These are phyloP conservation scores for Diplocarpon mali DNA, from an alignment of 2,329 filamentous ascomycete species.

Conservation along the genomic window DNA sequence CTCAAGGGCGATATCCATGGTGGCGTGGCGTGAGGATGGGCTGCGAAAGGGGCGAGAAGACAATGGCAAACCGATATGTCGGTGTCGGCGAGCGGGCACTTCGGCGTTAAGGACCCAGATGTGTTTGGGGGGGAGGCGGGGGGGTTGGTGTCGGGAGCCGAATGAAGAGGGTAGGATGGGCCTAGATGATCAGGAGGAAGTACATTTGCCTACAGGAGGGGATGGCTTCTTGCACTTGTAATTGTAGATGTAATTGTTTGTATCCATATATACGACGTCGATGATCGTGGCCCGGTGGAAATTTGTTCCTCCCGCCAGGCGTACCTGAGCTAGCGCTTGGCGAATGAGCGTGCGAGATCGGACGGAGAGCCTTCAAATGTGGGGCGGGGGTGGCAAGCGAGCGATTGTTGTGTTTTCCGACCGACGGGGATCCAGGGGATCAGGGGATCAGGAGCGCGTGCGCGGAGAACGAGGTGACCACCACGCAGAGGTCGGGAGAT, in stretches of 20 bases:
- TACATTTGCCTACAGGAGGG: neutral
- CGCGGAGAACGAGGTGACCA: no score
- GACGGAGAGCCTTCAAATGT: neutral
- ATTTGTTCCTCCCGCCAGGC: neutral
- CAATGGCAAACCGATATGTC: neutral
- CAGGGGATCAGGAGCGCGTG: no score
- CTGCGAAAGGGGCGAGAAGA: neutral
- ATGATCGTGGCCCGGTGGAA: neutral
- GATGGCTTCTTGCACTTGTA: no score
- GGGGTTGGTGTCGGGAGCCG: no score
- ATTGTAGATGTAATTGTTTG: no score
- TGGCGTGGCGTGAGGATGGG: constrained; percentile 21
- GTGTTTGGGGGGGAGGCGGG: neutral
- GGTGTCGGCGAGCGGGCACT: neutral
- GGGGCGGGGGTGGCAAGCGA: neutral
- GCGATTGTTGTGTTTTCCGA: constrained; percentile 1
- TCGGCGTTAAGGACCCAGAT: neutral
- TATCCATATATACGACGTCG: no score
- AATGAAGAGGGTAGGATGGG: no score
- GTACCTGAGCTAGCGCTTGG: constrained; percentile 1
- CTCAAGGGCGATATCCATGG: constrained; percentile 90
- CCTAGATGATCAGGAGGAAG: neutral
- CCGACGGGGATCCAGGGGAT: no score
- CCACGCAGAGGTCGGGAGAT: no score
- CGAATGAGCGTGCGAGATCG: constrained; percentile 1